Evolutionary conservation across 176 grass and related monocot species (phyloP).

Genomic region (Oryza rufipogon): DNA sequence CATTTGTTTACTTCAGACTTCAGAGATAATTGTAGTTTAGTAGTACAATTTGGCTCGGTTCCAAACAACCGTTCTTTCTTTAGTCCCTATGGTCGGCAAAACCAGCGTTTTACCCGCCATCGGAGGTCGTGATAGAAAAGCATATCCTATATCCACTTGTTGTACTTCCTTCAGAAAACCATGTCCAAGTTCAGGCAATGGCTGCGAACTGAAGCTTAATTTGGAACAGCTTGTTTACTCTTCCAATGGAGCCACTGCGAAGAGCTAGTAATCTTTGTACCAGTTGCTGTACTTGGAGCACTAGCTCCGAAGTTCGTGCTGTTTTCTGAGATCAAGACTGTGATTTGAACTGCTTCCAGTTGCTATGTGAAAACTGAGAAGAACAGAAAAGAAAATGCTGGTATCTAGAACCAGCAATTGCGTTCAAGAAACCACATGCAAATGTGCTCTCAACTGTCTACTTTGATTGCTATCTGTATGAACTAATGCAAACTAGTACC

Average conservation of each 20-base stretch:
- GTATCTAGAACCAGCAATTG: background rate
- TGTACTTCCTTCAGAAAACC: conserved; percentile 31
- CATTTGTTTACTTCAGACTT: conserved; percentile 27
- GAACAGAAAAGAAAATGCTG: conserved; percentile 2
- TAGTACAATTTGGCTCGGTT: conserved; percentile 31
- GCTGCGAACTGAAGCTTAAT: too few relatives aligned
- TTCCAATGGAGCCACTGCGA: background rate
- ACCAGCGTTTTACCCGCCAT: conserved; percentile 26
- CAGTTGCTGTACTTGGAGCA: conserved; percentile 17
- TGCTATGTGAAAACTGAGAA: background rate
- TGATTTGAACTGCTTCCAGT: background rate
- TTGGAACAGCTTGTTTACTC: too few relatives aligned
- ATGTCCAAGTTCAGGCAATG: conserved; percentile 36
- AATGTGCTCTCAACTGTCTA: background rate
- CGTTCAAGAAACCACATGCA: background rate
- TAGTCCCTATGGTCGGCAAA: conserved; percentile 19
- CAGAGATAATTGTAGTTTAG: background rate
- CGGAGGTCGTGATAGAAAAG: background rate
- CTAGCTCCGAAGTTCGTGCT: conserved; percentile 6
- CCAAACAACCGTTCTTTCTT: conserved; percentile 22
- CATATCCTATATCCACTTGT: conserved; percentile 29
- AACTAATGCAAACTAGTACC: background rate
- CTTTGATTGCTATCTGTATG: conserved; percentile 1
- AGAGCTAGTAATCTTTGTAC: conserved; percentile 1
- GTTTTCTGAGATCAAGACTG: background rate